Percentiles rank a stretch among this genome's conserved stretches.
Conservation (phyloP, 140 eudicot species). For the Oenanthe javanica region DNA sequence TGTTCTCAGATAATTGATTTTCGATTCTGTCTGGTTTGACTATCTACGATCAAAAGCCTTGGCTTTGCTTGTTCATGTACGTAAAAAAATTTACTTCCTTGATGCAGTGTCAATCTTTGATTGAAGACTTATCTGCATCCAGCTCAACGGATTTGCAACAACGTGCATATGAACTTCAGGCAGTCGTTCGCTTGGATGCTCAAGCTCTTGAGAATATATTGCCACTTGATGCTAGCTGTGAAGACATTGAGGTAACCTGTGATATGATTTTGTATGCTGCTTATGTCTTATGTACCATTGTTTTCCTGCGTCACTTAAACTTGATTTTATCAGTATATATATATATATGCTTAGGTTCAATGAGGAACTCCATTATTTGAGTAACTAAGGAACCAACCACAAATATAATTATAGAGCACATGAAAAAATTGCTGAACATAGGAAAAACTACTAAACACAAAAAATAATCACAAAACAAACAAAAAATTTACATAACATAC, state of each 20-base stretch:
- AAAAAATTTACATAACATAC: too few relatives aligned
- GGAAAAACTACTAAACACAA: too few relatives aligned
- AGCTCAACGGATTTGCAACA: conserved; percentile 96
- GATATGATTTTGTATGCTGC: neutral
- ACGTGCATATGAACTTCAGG: conserved; percentile 95
- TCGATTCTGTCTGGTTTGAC: neutral
- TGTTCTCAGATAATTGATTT: neutral
- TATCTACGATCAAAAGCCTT: neutral
- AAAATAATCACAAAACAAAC: too few relatives aligned
- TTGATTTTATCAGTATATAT: neutral
- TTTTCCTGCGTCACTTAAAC: neutral
- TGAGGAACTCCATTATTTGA: too few relatives aligned
- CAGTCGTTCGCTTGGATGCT: conserved; percentile 58
- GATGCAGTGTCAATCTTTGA: conserved; percentile 81
- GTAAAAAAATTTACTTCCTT: neutral
- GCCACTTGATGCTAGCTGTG: conserved; percentile 96
- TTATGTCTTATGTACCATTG: neutral
- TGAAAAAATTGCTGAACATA: too few relatives aligned
- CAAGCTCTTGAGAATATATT: conserved; percentile 56
- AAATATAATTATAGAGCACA: too few relatives aligned
- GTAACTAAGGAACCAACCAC: too few relatives aligned
- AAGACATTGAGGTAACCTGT: conserved; percentile 75
- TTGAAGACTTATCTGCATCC: conserved; percentile 81
- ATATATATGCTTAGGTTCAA: too few relatives aligned
- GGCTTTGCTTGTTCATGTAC: neutral